Conservation (phyloP, 2,329 filamentous ascomycete genomes). For the Plectosphaerella plurivora region DNA sequence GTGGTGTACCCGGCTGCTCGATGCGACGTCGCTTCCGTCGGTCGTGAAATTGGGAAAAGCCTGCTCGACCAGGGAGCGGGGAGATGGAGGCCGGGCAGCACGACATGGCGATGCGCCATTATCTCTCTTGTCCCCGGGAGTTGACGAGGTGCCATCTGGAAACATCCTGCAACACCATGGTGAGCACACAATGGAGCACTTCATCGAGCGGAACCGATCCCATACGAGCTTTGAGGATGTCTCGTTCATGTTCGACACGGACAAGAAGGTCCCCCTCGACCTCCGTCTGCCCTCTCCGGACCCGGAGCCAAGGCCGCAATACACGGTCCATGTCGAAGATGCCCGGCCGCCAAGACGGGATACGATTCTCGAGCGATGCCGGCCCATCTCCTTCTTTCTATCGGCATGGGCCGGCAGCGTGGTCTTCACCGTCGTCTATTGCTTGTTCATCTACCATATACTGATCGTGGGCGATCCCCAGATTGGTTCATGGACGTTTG, state of each 20-base stretch:
- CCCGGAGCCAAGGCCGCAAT: neutral
- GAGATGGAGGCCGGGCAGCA: too few relatives aligned
- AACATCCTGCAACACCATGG: too few relatives aligned
- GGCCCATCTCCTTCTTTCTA: neutral
- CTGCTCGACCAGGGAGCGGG: too few relatives aligned
- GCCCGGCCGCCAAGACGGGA: too few relatives aligned
- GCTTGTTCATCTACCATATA: conserved; percentile 6
- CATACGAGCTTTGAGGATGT: neutral
- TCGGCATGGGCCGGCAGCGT: conserved; percentile 4
- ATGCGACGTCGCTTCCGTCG: too few relatives aligned
- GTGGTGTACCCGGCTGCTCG: too few relatives aligned
- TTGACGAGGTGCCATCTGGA: too few relatives aligned
- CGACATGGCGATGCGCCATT: too few relatives aligned
- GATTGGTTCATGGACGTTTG: conserved; percentile 3
- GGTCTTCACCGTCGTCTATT: conserved; percentile 6
- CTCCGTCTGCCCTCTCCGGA: neutral
- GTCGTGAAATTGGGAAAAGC: too few relatives aligned
- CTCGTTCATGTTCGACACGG: conserved; percentile 3
- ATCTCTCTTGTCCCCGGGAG: too few relatives aligned
- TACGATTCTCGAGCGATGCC: neutral
- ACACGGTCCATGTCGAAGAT: neutral
- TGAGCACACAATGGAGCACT: neutral
- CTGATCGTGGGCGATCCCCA: conserved; percentile 5
- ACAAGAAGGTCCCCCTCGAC: conserved; percentile 2
- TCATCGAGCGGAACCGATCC: neutral